Evolutionary conservation across 768 basidiomycete genomes (phyloP).

Genomic region (Boletus pseudo-olivaceus): DNA sequence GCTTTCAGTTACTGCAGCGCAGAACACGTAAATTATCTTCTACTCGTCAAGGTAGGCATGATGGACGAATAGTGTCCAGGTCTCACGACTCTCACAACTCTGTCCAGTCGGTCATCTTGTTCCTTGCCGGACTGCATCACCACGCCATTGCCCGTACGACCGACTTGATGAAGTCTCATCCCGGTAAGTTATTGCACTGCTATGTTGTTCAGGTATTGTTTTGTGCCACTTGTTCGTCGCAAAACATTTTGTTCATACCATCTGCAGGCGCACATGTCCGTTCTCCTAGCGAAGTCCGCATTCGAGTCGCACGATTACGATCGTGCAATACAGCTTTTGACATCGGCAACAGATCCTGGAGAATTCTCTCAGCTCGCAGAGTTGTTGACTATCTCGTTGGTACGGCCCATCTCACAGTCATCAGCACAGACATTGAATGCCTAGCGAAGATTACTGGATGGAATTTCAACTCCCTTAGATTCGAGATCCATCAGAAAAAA

Average conservation of each 20-base stretch:
- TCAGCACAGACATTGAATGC: neutral
- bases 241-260: neutral
- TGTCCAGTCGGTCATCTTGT: constrained; percentile 9
- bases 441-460: constrained; percentile 14
- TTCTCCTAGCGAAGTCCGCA: constrained; percentile 13
- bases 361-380: constrained; percentile 2
- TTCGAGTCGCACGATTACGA: constrained; percentile 8
- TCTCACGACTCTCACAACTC: neutral
- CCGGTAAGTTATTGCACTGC: neutral
- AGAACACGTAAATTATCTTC: constrained; percentile 7
- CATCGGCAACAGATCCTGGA: neutral
- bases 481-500: constrained; percentile 2
- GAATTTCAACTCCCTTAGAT: constrained; percentile 9
- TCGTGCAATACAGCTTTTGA: constrained; percentile 4
- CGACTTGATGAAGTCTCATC: constrained; percentile 3
- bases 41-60: constrained; percentile 15
- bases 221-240: neutral
- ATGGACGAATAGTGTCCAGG: too few species aligned
- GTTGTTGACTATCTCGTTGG: constrained; percentile 15
- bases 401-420: neutral
- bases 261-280: constrained; percentile 7
- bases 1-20: constrained; percentile 3
- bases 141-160: constrained; percentile 4
- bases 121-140: constrained; percentile 1
- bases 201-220: constrained; percentile 8